These are phyloP conservation scores for Cenchrus purpureus DNA, from an alignment of 176 grass and related monocot genomes.

Conservation along the genomic window DNA sequence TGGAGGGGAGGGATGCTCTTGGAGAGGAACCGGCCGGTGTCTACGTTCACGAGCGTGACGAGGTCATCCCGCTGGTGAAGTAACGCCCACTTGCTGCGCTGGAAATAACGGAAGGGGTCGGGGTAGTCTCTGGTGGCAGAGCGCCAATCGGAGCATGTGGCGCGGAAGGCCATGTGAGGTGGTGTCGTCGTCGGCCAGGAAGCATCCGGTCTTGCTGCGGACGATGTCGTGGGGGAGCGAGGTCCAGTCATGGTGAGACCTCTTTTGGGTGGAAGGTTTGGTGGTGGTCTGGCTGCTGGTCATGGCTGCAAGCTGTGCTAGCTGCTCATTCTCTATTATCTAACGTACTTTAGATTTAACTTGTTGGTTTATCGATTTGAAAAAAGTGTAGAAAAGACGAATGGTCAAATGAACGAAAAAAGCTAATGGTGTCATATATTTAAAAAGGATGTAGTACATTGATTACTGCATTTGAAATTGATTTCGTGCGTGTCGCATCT, in stretches of 20 bases:
- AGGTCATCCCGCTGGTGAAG: not conserved
- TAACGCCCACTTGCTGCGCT: not conserved
- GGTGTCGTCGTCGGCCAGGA: not conserved
- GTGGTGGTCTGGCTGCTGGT: not conserved
- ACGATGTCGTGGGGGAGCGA: not conserved
- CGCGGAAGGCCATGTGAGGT: not conserved
- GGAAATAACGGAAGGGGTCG: slow-evolving; percentile 1
- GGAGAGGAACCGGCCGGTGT: not conserved
- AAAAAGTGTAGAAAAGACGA: too few species aligned
- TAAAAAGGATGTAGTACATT: too few species aligned
- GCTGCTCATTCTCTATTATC: not conserved
- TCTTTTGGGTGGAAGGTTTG: not conserved
- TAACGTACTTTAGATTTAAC: too few species aligned
- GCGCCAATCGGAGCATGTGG: not conserved
- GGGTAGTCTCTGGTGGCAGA: not conserved
- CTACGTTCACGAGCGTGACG: not conserved
- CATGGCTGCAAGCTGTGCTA: too few species aligned
- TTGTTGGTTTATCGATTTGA: too few species aligned
- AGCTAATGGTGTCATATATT: too few species aligned
- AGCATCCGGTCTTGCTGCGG: not conserved
- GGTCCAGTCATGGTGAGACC: not conserved
- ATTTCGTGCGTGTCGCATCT: too few species aligned
- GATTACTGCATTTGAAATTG: too few species aligned
- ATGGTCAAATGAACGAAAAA: too few species aligned
- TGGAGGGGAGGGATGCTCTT: not conserved